Base-by-base conservation (phyloP, 352 stramenopile genomes). In the Elongisporangium anandrum region DNA sequence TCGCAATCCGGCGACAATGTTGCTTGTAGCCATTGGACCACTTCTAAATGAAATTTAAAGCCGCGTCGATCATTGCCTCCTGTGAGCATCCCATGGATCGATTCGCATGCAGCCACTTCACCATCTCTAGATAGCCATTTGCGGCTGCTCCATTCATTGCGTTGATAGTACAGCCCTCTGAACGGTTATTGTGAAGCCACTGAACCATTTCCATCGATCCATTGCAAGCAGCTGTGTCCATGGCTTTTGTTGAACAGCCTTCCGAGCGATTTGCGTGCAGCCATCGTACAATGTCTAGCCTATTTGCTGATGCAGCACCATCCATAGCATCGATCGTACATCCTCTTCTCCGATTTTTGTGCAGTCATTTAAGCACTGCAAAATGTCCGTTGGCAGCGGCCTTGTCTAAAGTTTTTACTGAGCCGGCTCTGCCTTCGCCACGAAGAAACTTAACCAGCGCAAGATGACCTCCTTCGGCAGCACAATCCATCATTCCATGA, bases 141-240 rank as follows among this genome's bases (percentile, higher is more conserved):
- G 69, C 56, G 2, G 72, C 69, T 0, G 70, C 74, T 1, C 56
- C 70, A 23, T 81, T 66, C 72, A 81, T 84, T 0, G 72, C 74
- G 26, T 75, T 67, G 4, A 62, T 75, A 2, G 64, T 78, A 53
- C 72, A 81, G 9, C 64, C 67, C 53, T 80, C 72, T 7, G 29
- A 39, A 3, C 65, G 61, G 41, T 81, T 38, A 8, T 63, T 55
- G 34, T 84, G 74, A 4, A 84, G 64, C 76, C 76, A 86, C 0
- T 71, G 56, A 4, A 84, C 65, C 20, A 79, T 41, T 2, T 54
- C 61, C 12, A 83, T 52, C 26, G 75, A 67, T 4, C 72, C 72
- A 21, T 74, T 70, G n/a, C 77, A 59, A 8, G 73, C 70, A 1
- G 79, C 79, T 51, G 77, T 63, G 50, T 79, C 64, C 61, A 88